phyloP scores from a whole-genome alignment of 495 filamentous ascomycete species.

The Tuber melanosporum region DNA sequence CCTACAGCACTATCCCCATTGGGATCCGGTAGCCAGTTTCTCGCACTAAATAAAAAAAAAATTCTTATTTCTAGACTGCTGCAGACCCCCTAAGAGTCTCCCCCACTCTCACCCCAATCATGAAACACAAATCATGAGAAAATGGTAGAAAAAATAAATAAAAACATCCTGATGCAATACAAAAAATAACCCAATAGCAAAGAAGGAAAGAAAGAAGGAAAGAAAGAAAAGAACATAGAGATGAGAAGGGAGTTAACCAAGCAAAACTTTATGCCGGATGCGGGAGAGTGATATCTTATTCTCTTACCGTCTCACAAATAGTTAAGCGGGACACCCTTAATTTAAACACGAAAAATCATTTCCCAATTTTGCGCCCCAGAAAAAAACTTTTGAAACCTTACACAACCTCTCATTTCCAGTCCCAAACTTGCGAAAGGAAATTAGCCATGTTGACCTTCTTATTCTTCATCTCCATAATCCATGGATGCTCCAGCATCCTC shows the following conservation, averaged over 20 bases:
- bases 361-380: slow-evolving; percentile 3
- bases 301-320: neutral
- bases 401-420: slow-evolving; percentile 57
- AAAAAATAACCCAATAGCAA: slow-evolving; percentile 12
- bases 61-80: slow-evolving; percentile 6
- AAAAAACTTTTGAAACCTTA: slow-evolving; percentile 2
- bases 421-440: slow-evolving; percentile 90
- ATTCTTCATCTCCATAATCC: slow-evolving; percentile 90
- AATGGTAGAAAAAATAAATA: neutral
- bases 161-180: slow-evolving; percentile 2
- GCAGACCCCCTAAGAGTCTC: neutral
- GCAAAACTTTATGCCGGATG: neutral
- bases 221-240: neutral
- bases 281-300: neutral
- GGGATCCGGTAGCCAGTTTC: neutral
- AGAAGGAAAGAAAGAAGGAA: neutral
- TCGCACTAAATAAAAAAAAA: neutral
- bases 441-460: slow-evolving; percentile 96
- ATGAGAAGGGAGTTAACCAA: neutral
- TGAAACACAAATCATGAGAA: slow-evolving; percentile 2
- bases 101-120: neutral
- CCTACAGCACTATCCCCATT: neutral
- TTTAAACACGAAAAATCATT: neutral
- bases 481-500: slow-evolving; percentile 98
- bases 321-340: slow-evolving; percentile 2